These are phyloP conservation scores for Quercus mongolica DNA, from an alignment of 306 rosid genomes.

Conservation along the genomic window DNA sequence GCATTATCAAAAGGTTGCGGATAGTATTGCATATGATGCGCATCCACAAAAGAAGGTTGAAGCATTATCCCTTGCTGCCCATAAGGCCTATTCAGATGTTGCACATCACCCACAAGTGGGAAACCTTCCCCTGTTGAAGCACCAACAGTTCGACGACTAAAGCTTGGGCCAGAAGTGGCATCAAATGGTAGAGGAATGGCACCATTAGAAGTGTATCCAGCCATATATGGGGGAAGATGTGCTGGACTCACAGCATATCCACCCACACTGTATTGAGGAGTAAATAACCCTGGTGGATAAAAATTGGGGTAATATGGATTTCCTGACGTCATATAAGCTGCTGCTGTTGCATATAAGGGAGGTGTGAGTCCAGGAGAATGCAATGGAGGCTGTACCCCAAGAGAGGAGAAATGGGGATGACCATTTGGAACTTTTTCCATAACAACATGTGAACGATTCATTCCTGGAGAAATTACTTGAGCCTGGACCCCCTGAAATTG, in stretches of 20 bases:
- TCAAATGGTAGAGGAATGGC: slow-evolving; percentile 43
- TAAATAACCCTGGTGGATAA: slow-evolving; percentile 32
- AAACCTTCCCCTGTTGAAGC: slow-evolving; percentile 35
- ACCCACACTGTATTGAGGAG: slow-evolving; percentile 41
- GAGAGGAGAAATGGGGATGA: slow-evolving; percentile 41
- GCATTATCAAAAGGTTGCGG: slow-evolving; percentile 33
- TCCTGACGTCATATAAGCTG: slow-evolving; percentile 46
- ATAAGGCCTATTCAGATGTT: slow-evolving; percentile 40
- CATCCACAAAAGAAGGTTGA: slow-evolving; percentile 49
- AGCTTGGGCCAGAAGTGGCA: slow-evolving; percentile 33
- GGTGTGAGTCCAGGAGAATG: slow-evolving; percentile 41
- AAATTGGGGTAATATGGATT: slow-evolving; percentile 43
- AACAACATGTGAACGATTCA: slow-evolving; percentile 30
- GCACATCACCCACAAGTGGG: slow-evolving; percentile 36
- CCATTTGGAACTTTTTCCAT: slow-evolving; percentile 35
- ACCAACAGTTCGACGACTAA: slow-evolving; percentile 38
- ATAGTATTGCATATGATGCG: slow-evolving; percentile 39
- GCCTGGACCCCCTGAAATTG: slow-evolving; percentile 34
- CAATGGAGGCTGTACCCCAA: slow-evolving; percentile 39
- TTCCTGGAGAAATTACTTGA: slow-evolving; percentile 42
- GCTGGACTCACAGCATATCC: slow-evolving; percentile 49
- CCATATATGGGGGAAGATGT: slow-evolving; percentile 34
- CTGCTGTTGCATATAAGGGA: slow-evolving; percentile 48
- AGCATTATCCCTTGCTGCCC: slow-evolving; percentile 45
- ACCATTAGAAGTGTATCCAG: slow-evolving; percentile 50